A percentile compares a stretch with the other conserved stretches of the same genome.
Conservation (phyloP, 352 stramenopile genomes). For the Phytophthora syringae region DNA sequence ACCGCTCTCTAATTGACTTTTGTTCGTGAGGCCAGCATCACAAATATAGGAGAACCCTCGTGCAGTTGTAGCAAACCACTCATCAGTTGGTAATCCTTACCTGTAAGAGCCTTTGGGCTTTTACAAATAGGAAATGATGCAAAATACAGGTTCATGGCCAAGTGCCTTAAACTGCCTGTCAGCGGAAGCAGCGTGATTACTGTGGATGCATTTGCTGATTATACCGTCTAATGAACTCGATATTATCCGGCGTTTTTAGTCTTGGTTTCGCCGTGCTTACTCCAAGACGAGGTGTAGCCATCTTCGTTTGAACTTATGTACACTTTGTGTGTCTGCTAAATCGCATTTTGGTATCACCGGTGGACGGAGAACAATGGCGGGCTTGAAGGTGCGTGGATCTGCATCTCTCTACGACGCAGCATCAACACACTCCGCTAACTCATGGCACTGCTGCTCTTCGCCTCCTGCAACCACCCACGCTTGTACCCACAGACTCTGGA, state of each 20-base stretch:
- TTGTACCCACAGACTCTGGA: slow-evolving; percentile 25
- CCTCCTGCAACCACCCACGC: background rate
- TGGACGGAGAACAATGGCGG: slow-evolving; percentile 30
- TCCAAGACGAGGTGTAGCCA: too few relatives aligned
- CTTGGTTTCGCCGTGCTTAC: too few relatives aligned
- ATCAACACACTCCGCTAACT: background rate
- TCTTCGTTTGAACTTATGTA: too few relatives aligned
- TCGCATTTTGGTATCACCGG: background rate
- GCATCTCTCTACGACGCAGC: background rate
- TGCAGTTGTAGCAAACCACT: slow-evolving; percentile 50
- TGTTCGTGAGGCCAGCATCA: slow-evolving; percentile 27
- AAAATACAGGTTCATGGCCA: slow-evolving; percentile 79
- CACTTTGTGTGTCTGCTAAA: too few relatives aligned
- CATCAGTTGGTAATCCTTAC: slow-evolving; percentile 89
- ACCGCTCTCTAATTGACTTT: too few relatives aligned
- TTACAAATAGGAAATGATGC: slow-evolving; percentile 89
- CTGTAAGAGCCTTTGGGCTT: slow-evolving; percentile 63
- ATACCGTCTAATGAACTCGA: slow-evolving; percentile 42
- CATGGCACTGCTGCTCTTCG: background rate
- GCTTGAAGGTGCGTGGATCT: slow-evolving; percentile 15
- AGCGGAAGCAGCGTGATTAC: slow-evolving; percentile 83
- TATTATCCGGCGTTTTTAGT: too few relatives aligned
- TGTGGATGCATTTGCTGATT: slow-evolving; percentile 75
- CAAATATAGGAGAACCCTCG: too few relatives aligned
- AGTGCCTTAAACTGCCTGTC: slow-evolving; percentile 82